Conservation (phyloP, 2,329 filamentous ascomycete genomes). For the Coniochaeta hoffmannii region DNA sequence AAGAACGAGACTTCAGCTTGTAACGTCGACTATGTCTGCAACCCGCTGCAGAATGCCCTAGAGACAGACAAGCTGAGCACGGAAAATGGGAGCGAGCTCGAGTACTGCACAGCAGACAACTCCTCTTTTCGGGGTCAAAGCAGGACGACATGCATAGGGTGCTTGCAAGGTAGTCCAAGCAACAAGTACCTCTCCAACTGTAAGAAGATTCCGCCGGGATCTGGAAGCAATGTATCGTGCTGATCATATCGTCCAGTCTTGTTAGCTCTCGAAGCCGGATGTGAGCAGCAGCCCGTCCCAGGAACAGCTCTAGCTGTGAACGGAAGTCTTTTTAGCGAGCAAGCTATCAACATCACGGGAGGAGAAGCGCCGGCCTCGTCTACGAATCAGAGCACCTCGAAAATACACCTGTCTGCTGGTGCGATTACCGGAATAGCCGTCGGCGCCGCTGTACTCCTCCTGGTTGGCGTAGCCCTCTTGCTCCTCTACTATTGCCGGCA, state of each 20-base stretch:
- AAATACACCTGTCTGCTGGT: constrained; percentile 15
- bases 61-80: neutral
- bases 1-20: neutral
- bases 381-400: neutral
- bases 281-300: neutral
- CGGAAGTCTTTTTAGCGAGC: neutral
- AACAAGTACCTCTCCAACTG: constrained; percentile 1
- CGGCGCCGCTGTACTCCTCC: constrained; percentile 33
- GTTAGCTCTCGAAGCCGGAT: neutral
- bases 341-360: neutral
- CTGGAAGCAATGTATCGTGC: neutral
- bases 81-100: neutral
- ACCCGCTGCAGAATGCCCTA: neutral
- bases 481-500: constrained; percentile 40
- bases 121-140: neutral
- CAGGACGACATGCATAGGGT: neutral
- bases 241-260: neutral
- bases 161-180: neutral
- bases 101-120: constrained; percentile 1
- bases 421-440: constrained; percentile 48
- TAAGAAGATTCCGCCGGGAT: neutral
- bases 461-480: constrained; percentile 35
- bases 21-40: neutral
- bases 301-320: neutral
- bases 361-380: neutral